These are phyloP conservation scores for Brachypodium distachyon DNA, from an alignment of 202 grass and related monocot genomes.

Conservation along the genomic window DNA sequence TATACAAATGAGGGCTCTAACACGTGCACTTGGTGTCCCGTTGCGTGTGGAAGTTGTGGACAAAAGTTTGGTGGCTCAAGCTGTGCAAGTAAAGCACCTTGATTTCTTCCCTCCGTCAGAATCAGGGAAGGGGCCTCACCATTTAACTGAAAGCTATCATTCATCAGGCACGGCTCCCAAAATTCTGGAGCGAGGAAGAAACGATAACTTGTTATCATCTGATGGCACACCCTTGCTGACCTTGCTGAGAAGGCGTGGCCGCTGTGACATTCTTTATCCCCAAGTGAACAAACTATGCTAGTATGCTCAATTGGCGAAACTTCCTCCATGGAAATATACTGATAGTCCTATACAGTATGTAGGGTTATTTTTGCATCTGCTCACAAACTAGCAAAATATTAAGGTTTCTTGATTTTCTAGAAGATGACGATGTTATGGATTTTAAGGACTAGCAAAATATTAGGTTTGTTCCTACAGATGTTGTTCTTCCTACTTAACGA, in stretches of 20 bases:
- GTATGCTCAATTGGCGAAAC: background rate
- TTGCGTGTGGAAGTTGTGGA: background rate
- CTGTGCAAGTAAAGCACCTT: background rate
- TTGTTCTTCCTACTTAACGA: too few species aligned
- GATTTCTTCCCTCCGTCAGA: background rate
- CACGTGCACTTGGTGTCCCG: conserved; percentile 13
- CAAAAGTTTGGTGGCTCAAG: background rate
- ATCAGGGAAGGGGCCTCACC: background rate
- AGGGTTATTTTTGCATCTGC: background rate
- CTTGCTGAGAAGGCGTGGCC: background rate
- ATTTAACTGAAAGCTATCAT: background rate
- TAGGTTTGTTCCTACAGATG: too few species aligned
- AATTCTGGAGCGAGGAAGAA: background rate
- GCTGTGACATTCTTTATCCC: conserved; percentile 24
- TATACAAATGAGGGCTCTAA: conserved; percentile 6
- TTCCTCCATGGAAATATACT: background rate
- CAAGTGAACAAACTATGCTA: background rate
- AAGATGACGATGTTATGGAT: too few species aligned
- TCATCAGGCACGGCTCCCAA: background rate
- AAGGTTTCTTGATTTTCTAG: background rate
- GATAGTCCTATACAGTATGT: background rate
- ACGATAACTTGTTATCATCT: background rate
- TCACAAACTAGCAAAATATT: background rate
- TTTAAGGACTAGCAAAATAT: too few species aligned
- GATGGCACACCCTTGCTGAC: background rate